A percentile compares a stretch with the other conserved stretches of the same genome.
phyloP scores from a whole-genome alignment of 148 eudicot species.

The Rhododendron griersonianum region DNA sequence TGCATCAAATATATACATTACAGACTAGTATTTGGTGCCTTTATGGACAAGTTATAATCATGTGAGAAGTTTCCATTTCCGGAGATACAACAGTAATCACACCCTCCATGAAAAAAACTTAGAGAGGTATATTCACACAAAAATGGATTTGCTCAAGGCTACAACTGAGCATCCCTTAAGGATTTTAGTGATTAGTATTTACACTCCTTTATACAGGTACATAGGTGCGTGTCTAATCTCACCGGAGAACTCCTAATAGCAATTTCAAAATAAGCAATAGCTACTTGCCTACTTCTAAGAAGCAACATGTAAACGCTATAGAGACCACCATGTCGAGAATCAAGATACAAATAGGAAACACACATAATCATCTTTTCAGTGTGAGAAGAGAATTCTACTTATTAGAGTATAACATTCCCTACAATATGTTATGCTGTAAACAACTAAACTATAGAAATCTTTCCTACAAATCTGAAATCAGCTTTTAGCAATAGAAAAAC shows the following conservation, averaged over 20 bases:
- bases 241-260: not conserved
- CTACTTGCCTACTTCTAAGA: not conserved
- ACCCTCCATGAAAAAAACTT: not conserved
- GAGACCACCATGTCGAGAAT: not conserved
- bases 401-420: not conserved
- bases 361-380: not conserved
- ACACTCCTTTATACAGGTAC: not conserved
- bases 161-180: not conserved
- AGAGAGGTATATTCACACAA: not conserved
- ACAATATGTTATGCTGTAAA: not conserved
- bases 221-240: not conserved
- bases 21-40: not conserved
- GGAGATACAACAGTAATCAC: not conserved
- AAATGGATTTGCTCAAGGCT: not conserved
- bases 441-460: not conserved
- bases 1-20: not conserved
- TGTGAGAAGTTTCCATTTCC: not conserved
- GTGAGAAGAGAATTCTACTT: not conserved
- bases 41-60: not conserved
- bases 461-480: not conserved
- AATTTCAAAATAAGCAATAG: not conserved
- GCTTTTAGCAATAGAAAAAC: not conserved
- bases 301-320: not conserved
- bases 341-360: not conserved
- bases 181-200: not conserved